Evolutionary conservation across 179 eudicot genomes (phyloP), one percentile per base, ranked within the genome.

Genomic region (Beta corolliflora): DNA sequence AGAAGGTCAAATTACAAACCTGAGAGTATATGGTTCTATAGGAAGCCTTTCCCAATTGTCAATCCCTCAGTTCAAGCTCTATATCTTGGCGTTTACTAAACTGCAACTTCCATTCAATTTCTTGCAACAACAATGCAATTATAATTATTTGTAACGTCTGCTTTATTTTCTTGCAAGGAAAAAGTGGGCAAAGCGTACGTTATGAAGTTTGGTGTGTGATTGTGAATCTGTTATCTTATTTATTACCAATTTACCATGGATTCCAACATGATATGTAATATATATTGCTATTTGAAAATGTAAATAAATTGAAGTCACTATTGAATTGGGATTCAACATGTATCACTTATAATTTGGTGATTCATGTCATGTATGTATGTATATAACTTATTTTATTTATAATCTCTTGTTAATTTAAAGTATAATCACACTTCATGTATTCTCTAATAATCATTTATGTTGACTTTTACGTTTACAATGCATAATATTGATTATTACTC

Each of bases 1-100:
- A 73, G 84, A 61, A 56, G 87, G n/a, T 79, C 74, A n/a, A 81
- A 81, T 12, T 85, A 81, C 84, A 73, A 70, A 16, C 87, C 87
- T 19, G 80, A 85, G 55, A 85, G 73, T 13, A 63, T 81, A 36
- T 82, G 63, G 65, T 60, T 79, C 29, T 82, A 81, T 82, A 81
- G 77, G 18, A 36, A 23, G 68, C 14, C 61, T 60, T 56, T 63
- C 59, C 46, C 70, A 9, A 14, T 64, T 2, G 58, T 56, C 0
- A 16, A 80, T 5, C 53, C 79, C 66, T 14, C 83, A 7, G 50
- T 74, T 29, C 41, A 52, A 44, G 55, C 67, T 25, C 58, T 78
- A 3, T 75, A 15, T 60, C 83, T 83, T 41, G 80, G 86, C 44
- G 83, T 80, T 2, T 84, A 69, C 77, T 76, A 70, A 56, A 48